Evolutionary conservation across 768 basidiomycete species (phyloP).

Genomic region (Leccinum sublutescens): DNA sequence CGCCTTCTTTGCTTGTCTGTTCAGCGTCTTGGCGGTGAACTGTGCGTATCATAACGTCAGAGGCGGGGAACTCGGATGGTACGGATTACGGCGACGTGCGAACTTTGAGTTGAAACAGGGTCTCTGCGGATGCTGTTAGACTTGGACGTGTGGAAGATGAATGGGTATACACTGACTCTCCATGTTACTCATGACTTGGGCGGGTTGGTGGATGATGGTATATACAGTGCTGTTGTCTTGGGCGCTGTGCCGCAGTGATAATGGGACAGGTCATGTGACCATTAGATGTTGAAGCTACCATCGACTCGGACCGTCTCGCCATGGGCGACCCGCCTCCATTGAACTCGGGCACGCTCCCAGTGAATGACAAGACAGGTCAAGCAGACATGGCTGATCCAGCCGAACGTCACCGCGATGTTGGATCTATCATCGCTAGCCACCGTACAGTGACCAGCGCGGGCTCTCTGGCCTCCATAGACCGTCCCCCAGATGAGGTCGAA

Average conservation of each 20-base stretch:
- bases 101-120: slow-evolving; percentile 98
- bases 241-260: not conserved
- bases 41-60: slow-evolving; percentile 33
- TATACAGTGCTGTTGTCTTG: not conserved
- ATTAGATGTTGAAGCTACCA: too few relatives aligned
- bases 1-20: slow-evolving; percentile 94
- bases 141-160: not conserved
- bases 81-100: slow-evolving; percentile 14
- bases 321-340: not conserved
- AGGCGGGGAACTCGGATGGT: slow-evolving; percentile 4
- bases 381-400: not conserved
- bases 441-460: slow-evolving; percentile 31
- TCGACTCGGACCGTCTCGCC: not conserved
- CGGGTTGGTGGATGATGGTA: not conserved
- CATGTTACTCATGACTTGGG: slow-evolving; percentile 67
- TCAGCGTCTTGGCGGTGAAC: slow-evolving; percentile 98
- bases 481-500: slow-evolving; percentile 36
- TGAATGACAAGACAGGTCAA: slow-evolving; percentile 3
- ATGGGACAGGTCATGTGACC: slow-evolving; percentile 12
- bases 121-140: slow-evolving; percentile 55
- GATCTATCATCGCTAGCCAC: slow-evolving; percentile 36
- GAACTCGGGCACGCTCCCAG: not conserved
- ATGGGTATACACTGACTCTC: slow-evolving; percentile 65
- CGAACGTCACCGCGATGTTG: slow-evolving; percentile 28
- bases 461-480: slow-evolving; percentile 44